These are phyloP conservation scores for Crucihimalaya himalaica DNA, from an alignment of 345 rosid genomes.

Conservation along the genomic window DNA sequence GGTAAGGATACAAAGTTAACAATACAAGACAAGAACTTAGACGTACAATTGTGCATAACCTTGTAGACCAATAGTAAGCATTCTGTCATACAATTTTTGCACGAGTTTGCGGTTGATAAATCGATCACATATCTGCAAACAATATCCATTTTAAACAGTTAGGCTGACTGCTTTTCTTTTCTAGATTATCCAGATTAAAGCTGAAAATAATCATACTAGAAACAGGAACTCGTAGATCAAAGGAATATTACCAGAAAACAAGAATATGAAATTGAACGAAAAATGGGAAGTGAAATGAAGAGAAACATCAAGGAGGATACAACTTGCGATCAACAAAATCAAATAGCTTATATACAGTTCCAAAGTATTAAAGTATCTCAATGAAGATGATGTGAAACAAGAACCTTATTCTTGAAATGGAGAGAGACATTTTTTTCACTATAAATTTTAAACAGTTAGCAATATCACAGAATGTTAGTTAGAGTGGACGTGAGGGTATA, in stretches of 20 bases:
- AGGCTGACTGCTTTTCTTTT: not conserved
- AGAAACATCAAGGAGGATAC: conserved; percentile 1
- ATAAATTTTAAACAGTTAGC: not conserved
- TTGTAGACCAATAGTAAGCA: conserved; percentile 88
- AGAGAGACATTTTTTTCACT: not conserved
- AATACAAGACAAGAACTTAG: conserved; percentile 26
- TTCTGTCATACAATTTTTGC: conserved; percentile 80
- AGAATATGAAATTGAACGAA: not conserved
- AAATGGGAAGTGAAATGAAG: conserved; percentile 1
- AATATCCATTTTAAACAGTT: not conserved
- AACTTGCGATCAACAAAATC: not conserved
- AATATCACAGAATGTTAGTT: not conserved
- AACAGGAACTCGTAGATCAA: not conserved
- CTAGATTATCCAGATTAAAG: not conserved
- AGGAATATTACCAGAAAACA: not conserved
- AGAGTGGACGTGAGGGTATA: conserved; percentile 2
- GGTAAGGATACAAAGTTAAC: not conserved
- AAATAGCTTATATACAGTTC: not conserved
- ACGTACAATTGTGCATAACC: conserved; percentile 89
- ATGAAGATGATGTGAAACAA: conserved; percentile 4
- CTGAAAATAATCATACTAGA: not conserved
- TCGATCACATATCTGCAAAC: conserved; percentile 79
- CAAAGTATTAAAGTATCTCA: not conserved
- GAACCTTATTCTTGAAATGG: not conserved
- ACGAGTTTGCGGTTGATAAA: conserved; percentile 67